Conservation (phyloP, 2,329 filamentous ascomycete species). For the Thielaviopsis ethacetica region DNA sequence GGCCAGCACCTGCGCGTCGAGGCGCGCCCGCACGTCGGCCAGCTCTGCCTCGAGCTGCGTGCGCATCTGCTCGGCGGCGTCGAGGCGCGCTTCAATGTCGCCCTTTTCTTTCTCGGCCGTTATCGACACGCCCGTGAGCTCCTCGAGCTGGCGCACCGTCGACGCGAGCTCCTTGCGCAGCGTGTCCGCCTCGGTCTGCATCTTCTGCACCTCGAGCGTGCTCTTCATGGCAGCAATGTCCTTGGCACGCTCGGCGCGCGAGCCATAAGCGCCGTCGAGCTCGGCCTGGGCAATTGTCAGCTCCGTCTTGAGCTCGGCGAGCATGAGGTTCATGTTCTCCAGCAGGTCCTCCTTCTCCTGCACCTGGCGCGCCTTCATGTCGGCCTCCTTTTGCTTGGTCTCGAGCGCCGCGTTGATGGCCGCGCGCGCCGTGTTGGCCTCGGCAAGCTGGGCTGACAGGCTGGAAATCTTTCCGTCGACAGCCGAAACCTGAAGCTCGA, state of each 20-base stretch:
- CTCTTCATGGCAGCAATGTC: slow-evolving; percentile 39
- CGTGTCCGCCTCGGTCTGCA: slow-evolving; percentile 31
- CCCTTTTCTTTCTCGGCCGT: slow-evolving; percentile 33
- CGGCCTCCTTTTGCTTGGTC: slow-evolving; percentile 27
- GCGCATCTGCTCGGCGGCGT: slow-evolving; percentile 23
- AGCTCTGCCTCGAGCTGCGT: slow-evolving; percentile 24
- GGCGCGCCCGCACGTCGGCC: slow-evolving; percentile 19
- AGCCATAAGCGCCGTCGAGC: slow-evolving; percentile 44
- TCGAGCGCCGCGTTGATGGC: slow-evolving; percentile 22
- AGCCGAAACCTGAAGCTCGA: slow-evolving; percentile 14
- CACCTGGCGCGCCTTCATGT: slow-evolving; percentile 21
- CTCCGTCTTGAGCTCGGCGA: slow-evolving; percentile 45
- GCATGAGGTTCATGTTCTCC: slow-evolving; percentile 32
- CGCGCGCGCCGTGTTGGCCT: slow-evolving; percentile 20
- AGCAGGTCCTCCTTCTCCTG: slow-evolving; percentile 34
- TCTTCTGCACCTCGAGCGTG: slow-evolving; percentile 27
- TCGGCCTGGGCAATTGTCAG: slow-evolving; percentile 44
- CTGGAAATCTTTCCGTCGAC: slow-evolving; percentile 19
- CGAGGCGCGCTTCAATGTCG: slow-evolving; percentile 26
- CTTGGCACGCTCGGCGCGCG: slow-evolving; percentile 39
- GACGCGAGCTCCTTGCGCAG: slow-evolving; percentile 34
- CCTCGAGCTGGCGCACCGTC: slow-evolving; percentile 35
- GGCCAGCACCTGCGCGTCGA: slow-evolving; percentile 26
- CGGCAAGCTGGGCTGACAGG: slow-evolving; percentile 22
- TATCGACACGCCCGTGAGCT: slow-evolving; percentile 36